These are phyloP conservation scores for Penicillium expansum DNA, from an alignment of 2,329 filamentous ascomycete genomes.

Conservation along the genomic window DNA sequence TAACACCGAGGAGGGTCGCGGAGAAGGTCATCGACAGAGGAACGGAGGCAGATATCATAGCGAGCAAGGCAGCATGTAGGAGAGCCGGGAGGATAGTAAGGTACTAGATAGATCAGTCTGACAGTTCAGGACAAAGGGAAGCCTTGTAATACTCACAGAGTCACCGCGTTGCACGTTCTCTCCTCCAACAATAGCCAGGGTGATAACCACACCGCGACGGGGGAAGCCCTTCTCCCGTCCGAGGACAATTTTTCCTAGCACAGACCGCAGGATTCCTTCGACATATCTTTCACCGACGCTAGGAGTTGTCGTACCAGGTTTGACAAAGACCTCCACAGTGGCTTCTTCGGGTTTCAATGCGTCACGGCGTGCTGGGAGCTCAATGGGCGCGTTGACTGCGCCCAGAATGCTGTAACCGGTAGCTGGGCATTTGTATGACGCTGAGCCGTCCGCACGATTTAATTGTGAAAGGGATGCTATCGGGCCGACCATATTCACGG, in stretches of 20 bases:
- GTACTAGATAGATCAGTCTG: conserved; percentile 53
- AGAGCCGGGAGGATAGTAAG: conserved; percentile 77
- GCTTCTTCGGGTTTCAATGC: conserved; percentile 84
- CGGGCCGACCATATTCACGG: conserved; percentile 35
- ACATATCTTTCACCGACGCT: conserved; percentile 81
- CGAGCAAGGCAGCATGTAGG: conserved; percentile 73
- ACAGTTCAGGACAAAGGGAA: not conserved
- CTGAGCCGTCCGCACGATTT: conserved; percentile 41
- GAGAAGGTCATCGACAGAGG: conserved; percentile 73
- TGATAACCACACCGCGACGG: conserved; percentile 44
- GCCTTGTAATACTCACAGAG: conserved; percentile 30
- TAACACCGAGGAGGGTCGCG: conserved; percentile 62
- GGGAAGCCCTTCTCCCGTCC: conserved; percentile 44
- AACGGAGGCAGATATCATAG: conserved; percentile 77
- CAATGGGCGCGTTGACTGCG: conserved; percentile 88
- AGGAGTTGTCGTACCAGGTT: conserved; percentile 80
- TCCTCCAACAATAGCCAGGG: conserved; percentile 41
- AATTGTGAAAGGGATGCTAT: conserved; percentile 35
- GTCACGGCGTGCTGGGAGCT: conserved; percentile 76
- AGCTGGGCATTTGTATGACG: conserved; percentile 41
- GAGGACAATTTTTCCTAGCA: conserved; percentile 41
- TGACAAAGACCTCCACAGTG: conserved; percentile 81
- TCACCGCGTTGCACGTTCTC: conserved; percentile 36
- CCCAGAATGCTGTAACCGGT: conserved; percentile 75
- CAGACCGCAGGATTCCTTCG: conserved; percentile 54